Percentiles rank a stretch among this genome's conserved stretches.
These are phyloP conservation scores for Taiwanofungus camphoratus DNA, from an alignment of 1,284 basidiomycete species.

Conservation along the genomic window DNA sequence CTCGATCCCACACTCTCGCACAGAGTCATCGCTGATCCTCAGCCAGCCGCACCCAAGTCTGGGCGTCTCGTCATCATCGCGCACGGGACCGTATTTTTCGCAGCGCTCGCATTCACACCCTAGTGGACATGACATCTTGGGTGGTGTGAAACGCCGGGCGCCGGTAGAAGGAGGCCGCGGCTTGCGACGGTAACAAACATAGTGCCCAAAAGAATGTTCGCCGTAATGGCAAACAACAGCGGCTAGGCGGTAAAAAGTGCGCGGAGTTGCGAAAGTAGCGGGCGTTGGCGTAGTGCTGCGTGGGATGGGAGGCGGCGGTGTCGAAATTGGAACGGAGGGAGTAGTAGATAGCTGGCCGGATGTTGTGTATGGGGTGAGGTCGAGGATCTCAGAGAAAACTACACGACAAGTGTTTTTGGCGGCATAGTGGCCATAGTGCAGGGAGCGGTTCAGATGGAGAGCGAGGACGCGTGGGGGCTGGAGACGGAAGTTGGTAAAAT, in stretches of 20 bases:
- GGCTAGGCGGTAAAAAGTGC: constrained; percentile 73
- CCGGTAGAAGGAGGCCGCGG: constrained; percentile 42
- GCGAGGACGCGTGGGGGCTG: constrained; percentile 80
- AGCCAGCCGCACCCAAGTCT: constrained; percentile 68
- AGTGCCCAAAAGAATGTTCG: constrained; percentile 86
- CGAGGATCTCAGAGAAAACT: constrained; percentile 80
- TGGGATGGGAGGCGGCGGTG: constrained; percentile 29
- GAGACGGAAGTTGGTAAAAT: constrained; percentile 1
- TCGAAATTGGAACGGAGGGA: constrained; percentile 63
- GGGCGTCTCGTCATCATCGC: constrained; percentile 28
- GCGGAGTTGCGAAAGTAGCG: constrained; percentile 40
- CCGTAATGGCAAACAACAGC: constrained; percentile 89
- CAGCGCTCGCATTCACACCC: constrained; percentile 41
- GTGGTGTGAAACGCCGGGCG: constrained; percentile 36
- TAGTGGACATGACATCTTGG: constrained; percentile 43
- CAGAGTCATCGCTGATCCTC: constrained; percentile 79
- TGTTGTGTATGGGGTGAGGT: constrained; percentile 80
- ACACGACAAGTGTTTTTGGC: constrained; percentile 79
- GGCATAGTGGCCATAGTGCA: constrained; percentile 71
- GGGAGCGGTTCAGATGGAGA: constrained; percentile 83
- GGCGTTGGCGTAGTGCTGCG: constrained; percentile 52
- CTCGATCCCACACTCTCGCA: constrained; percentile 73
- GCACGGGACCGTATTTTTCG: constrained; percentile 33
- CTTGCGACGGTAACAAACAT: constrained; percentile 83
- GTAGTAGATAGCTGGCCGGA: constrained; percentile 66